Evolutionary conservation across 495 filamentous ascomycete genomes (phyloP), one percentile per base, ranked within the genome.

Genomic region (Gamarada debralockiae): DNA sequence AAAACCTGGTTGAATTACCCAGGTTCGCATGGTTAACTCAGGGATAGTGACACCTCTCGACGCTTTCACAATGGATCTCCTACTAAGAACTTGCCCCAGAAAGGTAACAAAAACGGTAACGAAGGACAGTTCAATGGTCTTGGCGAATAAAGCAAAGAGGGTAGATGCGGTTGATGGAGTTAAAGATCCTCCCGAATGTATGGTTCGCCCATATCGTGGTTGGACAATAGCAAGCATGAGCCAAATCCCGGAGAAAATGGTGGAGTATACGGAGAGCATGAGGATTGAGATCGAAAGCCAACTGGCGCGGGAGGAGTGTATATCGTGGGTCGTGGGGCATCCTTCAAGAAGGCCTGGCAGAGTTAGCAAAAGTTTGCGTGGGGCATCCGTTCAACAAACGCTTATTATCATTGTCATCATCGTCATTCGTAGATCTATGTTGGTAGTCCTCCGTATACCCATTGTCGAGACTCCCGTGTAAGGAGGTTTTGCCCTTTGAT

Each of bases 41-140:
- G 86, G 80, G 17, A 92, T 75, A 4, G 79, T 86, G 45, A 90
- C 74, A 0, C 87, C 87, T 37, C 64, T 62, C 0, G 75, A 79
- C 39, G 70, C 72, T 34, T 56, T 58, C 12, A 70, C 73, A 38
- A 86, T 70, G 0, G 86, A 83, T 21, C 84, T 71, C 9, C 83
- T 73, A 36, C 79, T 85, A 9, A 92, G 65, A 2, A 84, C 76
- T 69, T 92, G 87, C 0, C 87, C 87, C 3, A 90, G 59, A 38
- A 86, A 84, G 0, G 83, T 77, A 2, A 92, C 85, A 54, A 87
- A 86, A 1, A 89, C 83, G 0, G 87, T 88, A 15, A 90, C 85
- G 61, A 89, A 92, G 0, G 83, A 78, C 56, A 88, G 61, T 65
- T 92, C 87, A 45, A 90, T 86, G 0, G 79, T 81, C 67, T 89